Evolutionary conservation across 2,329 filamentous ascomycete genomes (phyloP).

Genomic region (Ophiocordyceps sinensis): DNA sequence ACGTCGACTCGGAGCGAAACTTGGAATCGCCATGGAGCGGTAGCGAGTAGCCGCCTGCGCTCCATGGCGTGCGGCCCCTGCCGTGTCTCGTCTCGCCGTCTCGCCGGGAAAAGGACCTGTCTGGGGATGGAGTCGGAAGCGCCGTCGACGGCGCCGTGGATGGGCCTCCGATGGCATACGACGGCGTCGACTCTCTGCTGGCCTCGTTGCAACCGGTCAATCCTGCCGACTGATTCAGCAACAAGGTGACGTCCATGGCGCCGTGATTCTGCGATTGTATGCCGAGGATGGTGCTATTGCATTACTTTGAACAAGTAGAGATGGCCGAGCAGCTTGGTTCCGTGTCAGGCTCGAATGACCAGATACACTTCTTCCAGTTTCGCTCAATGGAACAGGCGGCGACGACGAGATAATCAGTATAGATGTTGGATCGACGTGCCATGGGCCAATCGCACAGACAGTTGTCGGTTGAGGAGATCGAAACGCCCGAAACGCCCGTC

Average conservation of each 20-base stretch:
- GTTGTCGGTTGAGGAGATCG: slow-evolving; percentile 5
- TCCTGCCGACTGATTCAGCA: slow-evolving; percentile 22
- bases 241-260: slow-evolving; percentile 26
- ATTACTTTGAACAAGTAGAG: neutral
- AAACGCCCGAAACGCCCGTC: slow-evolving; percentile 8
- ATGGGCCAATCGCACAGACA: slow-evolving; percentile 6
- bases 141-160: slow-evolving; percentile 5
- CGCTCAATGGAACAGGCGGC: neutral
- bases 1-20: slow-evolving; percentile 9
- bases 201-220: slow-evolving; percentile 1
- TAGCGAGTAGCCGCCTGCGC: slow-evolving; percentile 33
- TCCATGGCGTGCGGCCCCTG: slow-evolving; percentile 31
- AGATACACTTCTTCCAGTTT: neutral
- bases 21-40: slow-evolving; percentile 26
- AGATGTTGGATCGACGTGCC: slow-evolving; percentile 3
- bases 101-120: slow-evolving; percentile 11
- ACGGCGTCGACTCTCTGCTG: slow-evolving; percentile 5
- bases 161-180: slow-evolving; percentile 1
- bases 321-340: neutral
- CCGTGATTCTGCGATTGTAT: neutral
- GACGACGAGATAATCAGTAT: slow-evolving; percentile 2
- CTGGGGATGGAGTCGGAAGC: slow-evolving; percentile 20
- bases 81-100: slow-evolving; percentile 8
- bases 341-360: too few relatives aligned
- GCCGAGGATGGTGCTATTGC: neutral